Evolutionary conservation across 2,329 filamentous ascomycete species (phyloP).

Genomic region (Colletotrichum graminicola): DNA sequence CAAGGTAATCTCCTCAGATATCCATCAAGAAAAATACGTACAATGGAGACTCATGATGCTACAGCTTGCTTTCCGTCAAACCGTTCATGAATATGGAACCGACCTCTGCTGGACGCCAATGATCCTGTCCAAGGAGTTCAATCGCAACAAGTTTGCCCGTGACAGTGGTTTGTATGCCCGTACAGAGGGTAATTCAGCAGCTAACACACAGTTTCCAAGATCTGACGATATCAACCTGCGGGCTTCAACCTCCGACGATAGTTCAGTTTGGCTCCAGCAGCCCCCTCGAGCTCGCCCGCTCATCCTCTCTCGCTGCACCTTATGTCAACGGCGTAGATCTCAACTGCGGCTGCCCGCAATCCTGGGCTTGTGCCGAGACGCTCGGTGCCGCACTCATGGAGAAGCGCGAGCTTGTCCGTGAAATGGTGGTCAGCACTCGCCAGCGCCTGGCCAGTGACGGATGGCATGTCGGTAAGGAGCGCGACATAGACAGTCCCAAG

Average conservation of each 20-base stretch:
- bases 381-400: slow-evolving; percentile 79
- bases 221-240: slow-evolving; percentile 69
- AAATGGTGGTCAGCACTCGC: slow-evolving; percentile 72
- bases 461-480: slow-evolving; percentile 61
- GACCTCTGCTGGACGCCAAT: slow-evolving; percentile 80
- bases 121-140: slow-evolving; percentile 78
- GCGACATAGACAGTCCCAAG: slow-evolving; percentile 56
- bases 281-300: slow-evolving; percentile 71
- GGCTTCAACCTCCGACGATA: slow-evolving; percentile 69
- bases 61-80: slow-evolving; percentile 77
- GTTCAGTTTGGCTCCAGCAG: slow-evolving; percentile 76
- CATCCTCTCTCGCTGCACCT: slow-evolving; percentile 71
- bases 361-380: slow-evolving; percentile 77
- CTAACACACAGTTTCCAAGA: slow-evolving; percentile 54
- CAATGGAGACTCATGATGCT: not conserved
- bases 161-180: slow-evolving; percentile 65
- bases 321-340: slow-evolving; percentile 75
- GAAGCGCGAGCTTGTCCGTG: slow-evolving; percentile 71
- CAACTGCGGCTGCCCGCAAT: slow-evolving; percentile 80
- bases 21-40: not conserved
- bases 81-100: slow-evolving; percentile 72
- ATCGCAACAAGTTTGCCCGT: slow-evolving; percentile 69
- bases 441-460: slow-evolving; percentile 63
- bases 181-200: not conserved
- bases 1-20: slow-evolving; percentile 55